Conservation (phyloP, 805 yeast species). For the Candida corydali region DNA sequence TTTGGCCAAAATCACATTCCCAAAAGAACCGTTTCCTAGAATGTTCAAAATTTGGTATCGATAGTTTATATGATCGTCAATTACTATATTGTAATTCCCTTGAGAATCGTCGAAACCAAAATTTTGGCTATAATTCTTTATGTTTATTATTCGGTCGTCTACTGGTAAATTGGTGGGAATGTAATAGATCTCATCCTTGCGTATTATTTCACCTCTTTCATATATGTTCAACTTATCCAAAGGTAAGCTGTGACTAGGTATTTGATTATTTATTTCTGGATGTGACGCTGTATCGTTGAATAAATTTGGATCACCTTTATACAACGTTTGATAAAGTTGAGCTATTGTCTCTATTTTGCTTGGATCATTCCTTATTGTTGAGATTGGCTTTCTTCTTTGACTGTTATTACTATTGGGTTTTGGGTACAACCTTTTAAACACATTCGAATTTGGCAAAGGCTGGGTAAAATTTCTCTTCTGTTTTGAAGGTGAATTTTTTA, state of each 20-base stretch:
- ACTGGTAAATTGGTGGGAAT: constrained; percentile 30
- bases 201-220: constrained; percentile 58
- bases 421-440: constrained; percentile 10
- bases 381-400: background rate
- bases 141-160: constrained; percentile 22
- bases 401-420: constrained; percentile 7
- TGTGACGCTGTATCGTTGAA: constrained; percentile 12
- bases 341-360: constrained; percentile 1
- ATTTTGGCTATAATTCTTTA: constrained; percentile 40
- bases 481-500: constrained; percentile 6
- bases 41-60: constrained; percentile 58
- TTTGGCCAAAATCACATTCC: constrained; percentile 63
- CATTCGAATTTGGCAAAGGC: constrained; percentile 5
- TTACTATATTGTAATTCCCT: constrained; percentile 54
- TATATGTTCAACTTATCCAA: constrained; percentile 39
- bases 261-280: constrained; percentile 4
- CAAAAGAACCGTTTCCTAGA: constrained; percentile 81
- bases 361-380: background rate
- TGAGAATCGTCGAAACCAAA: constrained; percentile 70
- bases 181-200: constrained; percentile 47
- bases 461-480: constrained; percentile 6
- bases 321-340: constrained; percentile 20
- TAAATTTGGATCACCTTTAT: constrained; percentile 23
- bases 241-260: constrained; percentile 5
- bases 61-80: constrained; percentile 72